phyloP scores from a whole-genome alignment of 306 rosid genomes.

The Casuarina equisetifolia region DNA sequence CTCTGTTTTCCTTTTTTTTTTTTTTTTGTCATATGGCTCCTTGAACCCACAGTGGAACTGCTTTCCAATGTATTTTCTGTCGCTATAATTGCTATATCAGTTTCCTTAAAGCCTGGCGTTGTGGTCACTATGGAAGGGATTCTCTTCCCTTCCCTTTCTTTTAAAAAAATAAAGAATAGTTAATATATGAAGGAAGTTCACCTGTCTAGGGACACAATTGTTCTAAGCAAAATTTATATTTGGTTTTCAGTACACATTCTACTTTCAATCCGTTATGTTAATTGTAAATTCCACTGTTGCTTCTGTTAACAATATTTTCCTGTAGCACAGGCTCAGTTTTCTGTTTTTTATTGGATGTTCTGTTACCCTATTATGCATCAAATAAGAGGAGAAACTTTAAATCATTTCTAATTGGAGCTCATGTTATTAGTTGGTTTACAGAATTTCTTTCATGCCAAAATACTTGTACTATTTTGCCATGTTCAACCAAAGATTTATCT shows the following conservation, averaged over 20 bases:
- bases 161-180: too few species aligned
- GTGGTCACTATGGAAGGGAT: slow-evolving; percentile 1
- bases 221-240: neutral
- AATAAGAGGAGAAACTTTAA: neutral
- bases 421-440: neutral
- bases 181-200: neutral
- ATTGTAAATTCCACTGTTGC: neutral
- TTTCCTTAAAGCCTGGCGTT: neutral
- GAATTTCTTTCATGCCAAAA: neutral
- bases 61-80: neutral
- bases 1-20: neutral
- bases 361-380: neutral
- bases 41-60: neutral
- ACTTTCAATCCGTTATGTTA: neutral
- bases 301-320: neutral
- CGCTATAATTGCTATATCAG: neutral
- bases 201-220: neutral
- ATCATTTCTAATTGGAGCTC: neutral
- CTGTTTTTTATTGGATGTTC: slow-evolving; percentile 11
- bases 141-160: neutral
- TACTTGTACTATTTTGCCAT: neutral
- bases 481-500: neutral
- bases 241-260: neutral
- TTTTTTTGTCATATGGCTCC: neutral
- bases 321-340: neutral